Base-by-base conservation (phyloP, 345 rosid genomes). In the Moringa oleifera region DNA sequence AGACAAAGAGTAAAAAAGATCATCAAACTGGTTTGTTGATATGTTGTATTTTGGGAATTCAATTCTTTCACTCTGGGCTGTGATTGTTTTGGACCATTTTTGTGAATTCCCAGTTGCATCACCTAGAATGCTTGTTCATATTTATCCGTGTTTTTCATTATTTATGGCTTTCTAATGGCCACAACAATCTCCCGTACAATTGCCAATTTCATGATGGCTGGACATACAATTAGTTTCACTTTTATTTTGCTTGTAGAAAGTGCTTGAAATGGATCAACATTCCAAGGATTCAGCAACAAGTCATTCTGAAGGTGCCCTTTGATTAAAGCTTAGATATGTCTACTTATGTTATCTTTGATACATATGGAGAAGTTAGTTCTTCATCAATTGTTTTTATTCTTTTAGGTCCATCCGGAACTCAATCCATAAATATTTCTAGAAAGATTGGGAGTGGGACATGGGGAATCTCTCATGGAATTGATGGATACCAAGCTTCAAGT, bases 251-350 rank as follows among this genome's bases (percentile, higher is more conserved):
- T 71, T 58, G 64, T 69, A 68, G 78, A 71, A 24, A 16, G 65
- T 53, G 47, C 64, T 66, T 70, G n/a, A 65, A 63, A 83, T 90
- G 95, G 97, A 81, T 73, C 68, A 67, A 51, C 60, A 64, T 25
- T 59, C 57, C 19, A 71, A 71, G 59, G 77, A 77, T 68, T 20
- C 69, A 51, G 23, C 51, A 17, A 63, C 77, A 0, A 61, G 70
- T 57, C 70, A 49, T 33, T 53, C 68, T 67, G 68, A 68, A 73
- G 84, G 80, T 84, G 22, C 57, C 37, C 49, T 64, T 47, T 41
- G 58, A 50, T 60, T 57, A 22, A 53, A 21, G 23, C 20, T 23
- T 19, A 55, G 63, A 25, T 50, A 20, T 6, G 33, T 28, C 33
- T 2, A 8, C 33, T 2, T 8, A 8, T 28, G 47, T 41, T 41